A percentile compares a stretch with the other conserved stretches of the same genome.
Conservation (phyloP, 257 asterid genomes). For the Fraxinus pennsylvanica region DNA sequence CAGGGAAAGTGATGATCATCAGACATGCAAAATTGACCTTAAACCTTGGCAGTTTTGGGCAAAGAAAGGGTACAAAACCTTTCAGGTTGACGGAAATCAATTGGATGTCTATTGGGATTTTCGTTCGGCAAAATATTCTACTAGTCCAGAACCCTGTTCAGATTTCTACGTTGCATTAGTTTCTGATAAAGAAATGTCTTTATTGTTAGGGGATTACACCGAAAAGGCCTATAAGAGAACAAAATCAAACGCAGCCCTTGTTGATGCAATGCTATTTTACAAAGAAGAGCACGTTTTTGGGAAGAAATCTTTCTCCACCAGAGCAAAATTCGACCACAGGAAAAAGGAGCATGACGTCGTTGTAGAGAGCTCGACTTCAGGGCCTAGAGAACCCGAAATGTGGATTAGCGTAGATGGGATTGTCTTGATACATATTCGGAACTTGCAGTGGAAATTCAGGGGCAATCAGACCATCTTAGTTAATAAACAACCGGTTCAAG, state of each 20-base stretch:
- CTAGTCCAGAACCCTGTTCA: slow-evolving; percentile 50
- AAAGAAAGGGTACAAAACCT: slow-evolving; percentile 52
- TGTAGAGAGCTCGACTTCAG: slow-evolving; percentile 53
- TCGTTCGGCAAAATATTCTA: slow-evolving; percentile 50
- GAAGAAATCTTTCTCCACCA: slow-evolving; percentile 50
- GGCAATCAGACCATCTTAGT: slow-evolving; percentile 50
- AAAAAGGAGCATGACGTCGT: slow-evolving; percentile 45
- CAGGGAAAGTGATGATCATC: slow-evolving; percentile 27
- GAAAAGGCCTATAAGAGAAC: slow-evolving; percentile 51
- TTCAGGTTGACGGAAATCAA: slow-evolving; percentile 46
- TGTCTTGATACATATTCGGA: slow-evolving; percentile 39
- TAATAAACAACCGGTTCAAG: slow-evolving; percentile 44
- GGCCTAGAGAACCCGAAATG: slow-evolving; percentile 55
- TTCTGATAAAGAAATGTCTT: slow-evolving; percentile 40
- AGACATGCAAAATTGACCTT: slow-evolving; percentile 48
- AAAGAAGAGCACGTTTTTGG: slow-evolving; percentile 53
- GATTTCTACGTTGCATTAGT: slow-evolving; percentile 50
- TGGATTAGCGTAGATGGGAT: slow-evolving; percentile 65
- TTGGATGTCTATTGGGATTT: slow-evolving; percentile 55
- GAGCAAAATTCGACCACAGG: slow-evolving; percentile 44
- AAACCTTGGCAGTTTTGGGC: slow-evolving; percentile 70
- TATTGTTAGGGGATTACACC: slow-evolving; percentile 47
- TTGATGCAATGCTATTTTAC: slow-evolving; percentile 40
- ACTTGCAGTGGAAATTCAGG: slow-evolving; percentile 60
- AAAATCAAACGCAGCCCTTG: slow-evolving; percentile 43